Base-by-base conservation (phyloP, 768 basidiomycete species). In the Leucocoprinus birnbaumii region DNA sequence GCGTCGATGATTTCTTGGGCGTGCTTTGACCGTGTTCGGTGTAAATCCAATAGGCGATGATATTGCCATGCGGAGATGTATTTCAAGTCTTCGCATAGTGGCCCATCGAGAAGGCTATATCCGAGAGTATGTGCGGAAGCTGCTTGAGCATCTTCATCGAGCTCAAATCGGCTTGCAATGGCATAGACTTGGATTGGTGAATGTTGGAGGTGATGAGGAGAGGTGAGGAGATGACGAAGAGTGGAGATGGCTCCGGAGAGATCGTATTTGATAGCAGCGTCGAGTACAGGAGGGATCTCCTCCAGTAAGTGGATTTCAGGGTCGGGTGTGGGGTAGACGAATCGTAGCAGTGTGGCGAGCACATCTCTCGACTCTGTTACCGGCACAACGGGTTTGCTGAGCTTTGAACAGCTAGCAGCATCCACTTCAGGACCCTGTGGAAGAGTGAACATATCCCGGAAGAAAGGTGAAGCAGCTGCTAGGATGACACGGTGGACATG, bases 11-110 rank as follows among this genome's bases (percentile, higher is more conserved):
- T 65, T 11, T 71, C 72, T 26, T 73, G 67, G 1, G 84, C 83
- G 2, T 78, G 76, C 6, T 68, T 64, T 0, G 76, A 73, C 6
- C 87, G 83, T 11, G 69, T 69, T 24, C 74, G 77, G 61, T 88
- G 86, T 22, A 88, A 76, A 13, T 77, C 71, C 25, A 89, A 73
- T 43, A 89, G 78, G 9, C 77, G 80, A 61, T 85, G 82, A 60
- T 87, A 89, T 21, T 83, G 77, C 59, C 79, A 82, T n/a, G 85
- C 88, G 2, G 80, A 76, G 64, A 89, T 85, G 66, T 80, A 73
- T 60, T 80, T 80, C 57, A 86, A 73, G 56, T 89, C 88, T 2
- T 84, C 83, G 42, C 72, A 78, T 2, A 84, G 71, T 0, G 83
- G 78, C n/a, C 73, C 75, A 31, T 83, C 80, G 24, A 85, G 71